Conservation (phyloP, 345 rosid species). For the Sisymbrium altissimum region DNA sequence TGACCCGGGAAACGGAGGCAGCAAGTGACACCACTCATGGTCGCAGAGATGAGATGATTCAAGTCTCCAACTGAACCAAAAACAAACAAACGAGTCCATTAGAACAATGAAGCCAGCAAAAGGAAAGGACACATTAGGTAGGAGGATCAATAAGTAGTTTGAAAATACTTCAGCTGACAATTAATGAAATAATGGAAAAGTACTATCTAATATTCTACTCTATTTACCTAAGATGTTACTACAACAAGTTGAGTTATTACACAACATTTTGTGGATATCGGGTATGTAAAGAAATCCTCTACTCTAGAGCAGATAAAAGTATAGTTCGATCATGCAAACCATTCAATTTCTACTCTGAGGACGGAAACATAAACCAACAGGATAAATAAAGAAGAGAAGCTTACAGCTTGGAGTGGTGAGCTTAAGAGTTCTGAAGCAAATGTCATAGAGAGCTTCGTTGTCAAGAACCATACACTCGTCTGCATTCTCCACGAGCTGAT, state of each 20-base stretch:
- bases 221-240: too few relatives aligned
- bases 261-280: not conserved
- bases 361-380: not conserved
- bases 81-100: not conserved
- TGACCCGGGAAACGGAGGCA: constrained; percentile 77
- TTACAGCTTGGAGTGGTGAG: constrained; percentile 82
- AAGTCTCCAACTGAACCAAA: constrained; percentile 55
- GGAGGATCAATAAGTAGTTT: too few relatives aligned
- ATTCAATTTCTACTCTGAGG: not conserved
- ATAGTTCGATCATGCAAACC: not conserved
- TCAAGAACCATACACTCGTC: constrained; percentile 77
- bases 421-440: constrained; percentile 71
- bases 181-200: too few relatives aligned
- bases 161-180: too few relatives aligned
- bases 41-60: constrained; percentile 72
- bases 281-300: not conserved
- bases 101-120: not conserved
- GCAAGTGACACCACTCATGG: constrained; percentile 81
- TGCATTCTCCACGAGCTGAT: constrained; percentile 73
- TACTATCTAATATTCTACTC: too few relatives aligned
- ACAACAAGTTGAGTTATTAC: too few relatives aligned
- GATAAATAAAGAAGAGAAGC: not conserved
- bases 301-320: not conserved
- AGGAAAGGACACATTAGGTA: not conserved
- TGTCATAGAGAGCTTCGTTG: constrained; percentile 70